Evolutionary conservation across 1,139 yeast species (phyloP).

Genomic region (Sugiyamaella pinicola): DNA sequence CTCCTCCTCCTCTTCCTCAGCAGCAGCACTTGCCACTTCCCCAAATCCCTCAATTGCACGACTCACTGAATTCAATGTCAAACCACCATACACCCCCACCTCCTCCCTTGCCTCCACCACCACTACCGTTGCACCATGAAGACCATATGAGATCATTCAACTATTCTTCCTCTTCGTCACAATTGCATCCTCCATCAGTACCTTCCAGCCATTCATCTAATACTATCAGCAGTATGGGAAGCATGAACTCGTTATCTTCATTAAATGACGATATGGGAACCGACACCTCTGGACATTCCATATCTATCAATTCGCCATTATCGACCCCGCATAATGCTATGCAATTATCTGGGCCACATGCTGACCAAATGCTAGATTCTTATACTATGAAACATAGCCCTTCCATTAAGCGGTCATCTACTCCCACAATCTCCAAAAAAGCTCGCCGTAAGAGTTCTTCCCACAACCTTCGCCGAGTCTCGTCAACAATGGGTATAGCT

Average conservation of each 20-base stretch:
- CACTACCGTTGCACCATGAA: constrained; percentile 2
- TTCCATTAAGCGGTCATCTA: not conserved
- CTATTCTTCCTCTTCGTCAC: constrained; percentile 4
- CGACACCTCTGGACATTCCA: not conserved
- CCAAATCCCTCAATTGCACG: constrained; percentile 1
- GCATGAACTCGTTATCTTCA: constrained; percentile 11
- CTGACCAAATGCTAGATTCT: not conserved
- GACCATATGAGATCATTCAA: not conserved
- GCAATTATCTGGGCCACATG: not conserved
- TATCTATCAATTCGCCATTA: not conserved
- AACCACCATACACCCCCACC: not conserved
- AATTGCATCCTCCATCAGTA: constrained; percentile 7
- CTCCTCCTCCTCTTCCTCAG: not conserved
- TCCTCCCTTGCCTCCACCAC: constrained; percentile 6
- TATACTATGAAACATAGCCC: not conserved
- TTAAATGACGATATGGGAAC: constrained; percentile 8
- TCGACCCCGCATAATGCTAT: not conserved
- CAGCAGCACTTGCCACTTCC: constrained; percentile 7
- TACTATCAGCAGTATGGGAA: constrained; percentile 11
- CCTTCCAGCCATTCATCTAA: constrained; percentile 7
- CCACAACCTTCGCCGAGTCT: constrained; percentile 3
- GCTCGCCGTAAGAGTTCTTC: constrained; percentile 9
- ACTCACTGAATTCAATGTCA: not conserved
- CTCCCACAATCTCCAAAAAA: not conserved
- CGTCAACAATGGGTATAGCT: not conserved